Percentiles rank a stretch among this genome's conserved stretches.
phyloP scores from a whole-genome alignment of 2,329 filamentous ascomycete species.

The Chaetomiaceae sp. region DNA sequence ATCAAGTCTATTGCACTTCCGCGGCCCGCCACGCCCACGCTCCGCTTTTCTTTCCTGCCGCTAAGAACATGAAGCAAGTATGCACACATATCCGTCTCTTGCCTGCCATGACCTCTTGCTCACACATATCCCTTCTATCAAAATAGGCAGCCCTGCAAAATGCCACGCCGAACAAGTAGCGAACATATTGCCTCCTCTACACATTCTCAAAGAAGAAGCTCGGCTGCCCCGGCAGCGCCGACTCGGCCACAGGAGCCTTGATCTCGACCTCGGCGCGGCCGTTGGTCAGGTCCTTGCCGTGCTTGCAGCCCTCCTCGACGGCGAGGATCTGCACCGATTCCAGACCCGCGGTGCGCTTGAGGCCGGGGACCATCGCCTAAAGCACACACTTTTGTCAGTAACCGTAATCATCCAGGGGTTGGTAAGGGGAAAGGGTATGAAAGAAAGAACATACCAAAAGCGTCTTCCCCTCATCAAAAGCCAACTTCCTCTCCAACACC shows the following conservation, averaged over 20 bases:
- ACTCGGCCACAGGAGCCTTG: slow-evolving; percentile 58
- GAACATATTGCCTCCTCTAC: neutral
- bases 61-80: no score
- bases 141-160: neutral
- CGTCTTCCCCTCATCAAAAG: slow-evolving; percentile 77
- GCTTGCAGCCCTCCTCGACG: slow-evolving; percentile 67
- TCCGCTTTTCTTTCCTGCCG: neutral
- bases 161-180: no score
- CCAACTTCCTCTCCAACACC: slow-evolving; percentile 79
- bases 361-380: slow-evolving; percentile 70
- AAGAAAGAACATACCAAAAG: slow-evolving; percentile 38
- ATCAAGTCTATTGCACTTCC: slow-evolving; percentile 6
- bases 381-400: neutral
- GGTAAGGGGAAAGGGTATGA: no score
- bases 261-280: slow-evolving; percentile 52
- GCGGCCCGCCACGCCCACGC: neutral
- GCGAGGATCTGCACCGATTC: slow-evolving; percentile 67
- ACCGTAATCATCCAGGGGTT: neutral
- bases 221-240: slow-evolving; percentile 75
- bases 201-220: slow-evolving; percentile 85
- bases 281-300: slow-evolving; percentile 51
- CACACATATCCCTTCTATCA: neutral
- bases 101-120: no score
- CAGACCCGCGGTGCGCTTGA: slow-evolving; percentile 71
- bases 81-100: no score